A percentile compares a stretch with the other conserved stretches of the same genome.
phyloP scores from a whole-genome alignment of 2,329 filamentous ascomycete genomes.

The Aureobasidium sp. region DNA sequence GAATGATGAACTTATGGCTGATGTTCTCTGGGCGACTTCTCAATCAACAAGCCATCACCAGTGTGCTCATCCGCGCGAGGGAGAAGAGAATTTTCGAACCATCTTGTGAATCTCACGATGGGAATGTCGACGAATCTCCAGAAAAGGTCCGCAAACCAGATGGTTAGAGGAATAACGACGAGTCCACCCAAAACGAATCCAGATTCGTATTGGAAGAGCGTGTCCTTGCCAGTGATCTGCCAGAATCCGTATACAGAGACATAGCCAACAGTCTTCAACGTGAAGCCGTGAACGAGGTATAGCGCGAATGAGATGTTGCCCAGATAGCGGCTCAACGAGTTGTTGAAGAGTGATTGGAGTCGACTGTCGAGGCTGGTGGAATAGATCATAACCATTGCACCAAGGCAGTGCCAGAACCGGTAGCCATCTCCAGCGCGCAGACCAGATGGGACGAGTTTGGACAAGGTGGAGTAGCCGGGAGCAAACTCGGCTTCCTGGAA shows the following conservation, averaged over 20 bases:
- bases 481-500: conserved; percentile 37
- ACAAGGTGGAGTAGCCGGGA: conserved; percentile 48
- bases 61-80: not conserved
- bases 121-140: conserved; percentile 51
- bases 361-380: conserved; percentile 41
- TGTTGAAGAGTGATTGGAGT: conserved; percentile 46
- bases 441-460: conserved; percentile 38
- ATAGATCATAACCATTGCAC: conserved; percentile 44
- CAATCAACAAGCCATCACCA: not conserved
- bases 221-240: conserved; percentile 41
- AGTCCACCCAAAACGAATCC: conserved; percentile 43
- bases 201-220: conserved; percentile 37
- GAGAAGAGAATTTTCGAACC: conserved; percentile 38
- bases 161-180: conserved; percentile 45
- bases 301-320: conserved; percentile 54
- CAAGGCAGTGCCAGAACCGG: conserved; percentile 51
- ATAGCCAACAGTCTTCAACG: conserved; percentile 48
- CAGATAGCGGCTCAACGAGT: conserved; percentile 46
- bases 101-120: conserved; percentile 50
- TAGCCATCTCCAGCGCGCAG: conserved; percentile 45
- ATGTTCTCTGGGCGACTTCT: conserved; percentile 7
- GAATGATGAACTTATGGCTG: not conserved
- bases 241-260: conserved; percentile 44
- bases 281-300: conserved; percentile 54
- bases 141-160: conserved; percentile 52